These are phyloP conservation scores for Blakeslea trispora DNA, from an alignment of 371 early-diverging fungal genomes.

Conservation along the genomic window DNA sequence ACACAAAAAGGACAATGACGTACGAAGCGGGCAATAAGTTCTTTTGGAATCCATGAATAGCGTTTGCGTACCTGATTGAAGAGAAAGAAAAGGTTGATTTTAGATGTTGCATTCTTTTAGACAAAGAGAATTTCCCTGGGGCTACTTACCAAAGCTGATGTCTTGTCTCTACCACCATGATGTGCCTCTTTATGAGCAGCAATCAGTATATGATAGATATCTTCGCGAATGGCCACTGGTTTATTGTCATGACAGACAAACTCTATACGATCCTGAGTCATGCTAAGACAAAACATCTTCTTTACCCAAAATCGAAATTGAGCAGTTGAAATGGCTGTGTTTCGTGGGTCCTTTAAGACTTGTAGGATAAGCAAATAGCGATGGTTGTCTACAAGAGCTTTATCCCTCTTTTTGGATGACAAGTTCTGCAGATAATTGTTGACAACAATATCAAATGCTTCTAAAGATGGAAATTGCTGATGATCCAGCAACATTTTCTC, in stretches of 20 bases:
- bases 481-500: slow-evolving; percentile 22
- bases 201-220: slow-evolving; percentile 57
- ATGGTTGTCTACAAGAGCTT: slow-evolving; percentile 54
- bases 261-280: slow-evolving; percentile 31
- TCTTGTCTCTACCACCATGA: slow-evolving; percentile 67
- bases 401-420: slow-evolving; percentile 63
- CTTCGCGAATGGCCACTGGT: slow-evolving; percentile 62
- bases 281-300: slow-evolving; percentile 59
- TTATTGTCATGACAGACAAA: slow-evolving; percentile 59
- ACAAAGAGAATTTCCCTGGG: slow-evolving; percentile 5
- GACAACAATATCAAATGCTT: slow-evolving; percentile 45
- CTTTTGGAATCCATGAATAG: slow-evolving; percentile 66
- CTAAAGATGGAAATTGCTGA: slow-evolving; percentile 39
- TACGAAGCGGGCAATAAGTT: slow-evolving; percentile 61
- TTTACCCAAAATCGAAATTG: slow-evolving; percentile 71
- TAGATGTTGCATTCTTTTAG: slow-evolving; percentile 2
- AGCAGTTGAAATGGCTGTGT: slow-evolving; percentile 65
- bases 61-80: slow-evolving; percentile 47
- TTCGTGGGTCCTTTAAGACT: slow-evolving; percentile 61
- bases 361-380: slow-evolving; percentile 58
- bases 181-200: slow-evolving; percentile 61
- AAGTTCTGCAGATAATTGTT: slow-evolving; percentile 57
- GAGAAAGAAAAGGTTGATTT: slow-evolving; percentile 9
- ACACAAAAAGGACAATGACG: slow-evolving; percentile 59
- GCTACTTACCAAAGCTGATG: slow-evolving; percentile 59